Evolutionary conservation across 2,329 filamentous ascomycete genomes (phyloP).

Genomic region (Cladophialophora bantiana): DNA sequence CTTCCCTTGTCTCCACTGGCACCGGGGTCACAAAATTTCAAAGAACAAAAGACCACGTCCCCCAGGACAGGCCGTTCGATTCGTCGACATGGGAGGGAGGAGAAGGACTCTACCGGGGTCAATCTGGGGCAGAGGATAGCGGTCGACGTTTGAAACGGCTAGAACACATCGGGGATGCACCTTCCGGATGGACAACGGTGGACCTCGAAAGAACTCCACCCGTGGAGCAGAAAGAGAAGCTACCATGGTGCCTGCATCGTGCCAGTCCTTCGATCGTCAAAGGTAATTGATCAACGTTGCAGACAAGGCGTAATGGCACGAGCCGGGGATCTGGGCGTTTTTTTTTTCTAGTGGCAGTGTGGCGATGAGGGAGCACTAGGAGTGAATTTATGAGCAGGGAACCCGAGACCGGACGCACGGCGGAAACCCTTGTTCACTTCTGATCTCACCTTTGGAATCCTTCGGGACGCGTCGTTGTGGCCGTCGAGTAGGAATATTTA

Average conservation of each 20-base stretch:
- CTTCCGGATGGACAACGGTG: conserved; percentile 21
- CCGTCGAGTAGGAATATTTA: conserved; percentile 1
- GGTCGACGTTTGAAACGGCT: conserved; percentile 25
- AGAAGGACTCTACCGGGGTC: conserved; percentile 11
- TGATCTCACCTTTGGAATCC: not conserved
- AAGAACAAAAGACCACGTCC: not conserved
- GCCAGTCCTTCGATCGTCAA: conserved; percentile 11
- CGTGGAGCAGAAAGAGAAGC: not conserved
- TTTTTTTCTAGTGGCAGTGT: not conserved
- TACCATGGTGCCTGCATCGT: conserved; percentile 10
- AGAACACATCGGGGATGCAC: conserved; percentile 20
- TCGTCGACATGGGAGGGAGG: not conserved
- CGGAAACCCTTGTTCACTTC: not conserved
- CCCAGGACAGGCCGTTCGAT: conserved; percentile 1
- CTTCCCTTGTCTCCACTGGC: not conserved
- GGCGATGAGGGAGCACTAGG: not conserved
- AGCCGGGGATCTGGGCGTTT: conserved; percentile 7
- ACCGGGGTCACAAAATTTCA: not conserved
- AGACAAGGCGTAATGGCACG: conserved; percentile 6
- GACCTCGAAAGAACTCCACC: not conserved
- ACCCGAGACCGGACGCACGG: not conserved
- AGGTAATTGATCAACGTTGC: conserved; percentile 8
- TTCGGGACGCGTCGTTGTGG: not conserved
- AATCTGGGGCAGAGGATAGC: conserved; percentile 21
- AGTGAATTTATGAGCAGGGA: not conserved